phyloP scores from a whole-genome alignment of 2,329 filamentous ascomycete species.

The Drechslerella coelobrocha region DNA sequence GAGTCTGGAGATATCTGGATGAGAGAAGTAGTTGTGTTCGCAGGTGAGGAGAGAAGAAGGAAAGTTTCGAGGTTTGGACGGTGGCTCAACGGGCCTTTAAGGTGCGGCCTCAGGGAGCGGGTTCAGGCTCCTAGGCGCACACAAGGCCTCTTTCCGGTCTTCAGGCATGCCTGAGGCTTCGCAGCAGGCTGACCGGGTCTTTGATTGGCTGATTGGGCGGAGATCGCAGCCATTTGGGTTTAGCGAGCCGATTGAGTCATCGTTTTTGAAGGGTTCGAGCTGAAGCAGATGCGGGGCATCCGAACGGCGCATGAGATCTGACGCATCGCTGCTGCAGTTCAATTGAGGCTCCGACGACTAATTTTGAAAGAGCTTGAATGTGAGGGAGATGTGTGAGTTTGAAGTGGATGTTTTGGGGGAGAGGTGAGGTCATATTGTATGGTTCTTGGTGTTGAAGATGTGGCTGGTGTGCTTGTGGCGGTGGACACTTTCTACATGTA shows the following conservation, averaged over 20 bases:
- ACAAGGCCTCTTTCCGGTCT: constrained; percentile 6
- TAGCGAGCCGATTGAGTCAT: constrained; percentile 22
- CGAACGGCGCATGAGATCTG: not conserved
- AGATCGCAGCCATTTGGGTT: not conserved
- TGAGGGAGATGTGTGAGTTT: no score
- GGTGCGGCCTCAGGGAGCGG: constrained; percentile 7
- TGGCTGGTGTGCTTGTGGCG: no score
- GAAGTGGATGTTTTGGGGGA: no score
- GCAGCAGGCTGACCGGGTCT: constrained; percentile 5
- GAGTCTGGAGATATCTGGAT: no score
- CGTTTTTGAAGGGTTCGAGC: not conserved
- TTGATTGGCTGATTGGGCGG: constrained; percentile 16
- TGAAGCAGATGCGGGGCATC: no score
- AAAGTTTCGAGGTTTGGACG: constrained; percentile 7
- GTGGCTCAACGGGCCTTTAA: constrained; percentile 21
- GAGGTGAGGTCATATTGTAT: no score
- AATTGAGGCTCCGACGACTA: no score
- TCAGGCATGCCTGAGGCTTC: constrained; percentile 48
- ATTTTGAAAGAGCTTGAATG: no score
- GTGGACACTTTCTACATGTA: no score
- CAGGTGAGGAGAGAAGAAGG: constrained; percentile 1
- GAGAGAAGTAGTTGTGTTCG: not conserved
- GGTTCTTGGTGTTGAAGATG: no score
- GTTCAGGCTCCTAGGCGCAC: constrained; percentile 40
- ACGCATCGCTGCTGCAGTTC: not conserved